Percentiles rank a stretch among this genome's conserved stretches.
phyloP scores from a whole-genome alignment of 176 grass and related monocot genomes.

The Avena sativa region DNA sequence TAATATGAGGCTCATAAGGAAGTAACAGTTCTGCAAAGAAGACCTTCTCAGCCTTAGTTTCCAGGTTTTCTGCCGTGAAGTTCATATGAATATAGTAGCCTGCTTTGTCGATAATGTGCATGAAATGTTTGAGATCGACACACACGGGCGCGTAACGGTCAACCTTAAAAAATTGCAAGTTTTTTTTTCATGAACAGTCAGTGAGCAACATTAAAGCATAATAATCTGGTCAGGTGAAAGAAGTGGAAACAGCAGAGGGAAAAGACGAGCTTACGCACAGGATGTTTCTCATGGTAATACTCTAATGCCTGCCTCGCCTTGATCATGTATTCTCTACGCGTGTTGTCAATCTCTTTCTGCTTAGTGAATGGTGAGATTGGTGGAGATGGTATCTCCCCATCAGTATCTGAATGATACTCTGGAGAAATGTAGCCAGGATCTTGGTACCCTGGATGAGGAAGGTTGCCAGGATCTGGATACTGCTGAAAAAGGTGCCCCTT shows the following conservation, averaged over 20 bases:
- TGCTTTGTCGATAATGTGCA: not conserved
- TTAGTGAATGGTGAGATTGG: not conserved
- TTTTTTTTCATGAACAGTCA: not conserved
- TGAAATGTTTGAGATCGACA: not conserved
- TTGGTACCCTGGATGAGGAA: not conserved
- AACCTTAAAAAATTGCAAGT: not conserved
- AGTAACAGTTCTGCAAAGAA: conserved; percentile 1
- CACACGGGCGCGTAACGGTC: not conserved
- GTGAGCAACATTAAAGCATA: not conserved
- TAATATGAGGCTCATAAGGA: not conserved
- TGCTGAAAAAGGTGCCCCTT: not conserved
- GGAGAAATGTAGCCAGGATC: not conserved
- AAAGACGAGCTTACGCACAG: not conserved
- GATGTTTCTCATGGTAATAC: not conserved
- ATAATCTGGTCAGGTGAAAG: not conserved
- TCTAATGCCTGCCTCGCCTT: not conserved
- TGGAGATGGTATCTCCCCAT: not conserved
- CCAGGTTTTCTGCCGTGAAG: not conserved
- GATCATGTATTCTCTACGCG: not conserved
- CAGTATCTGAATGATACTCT: not conserved
- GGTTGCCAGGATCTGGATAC: not conserved
- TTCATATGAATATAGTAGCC: conserved; percentile 1
- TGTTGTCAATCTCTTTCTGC: not conserved
- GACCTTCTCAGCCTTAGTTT: not conserved
- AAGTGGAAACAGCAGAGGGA: not conserved